Conservation (phyloP, 2,329 filamentous ascomycete species). For the Ophiostoma novo-ulmi region DNA sequence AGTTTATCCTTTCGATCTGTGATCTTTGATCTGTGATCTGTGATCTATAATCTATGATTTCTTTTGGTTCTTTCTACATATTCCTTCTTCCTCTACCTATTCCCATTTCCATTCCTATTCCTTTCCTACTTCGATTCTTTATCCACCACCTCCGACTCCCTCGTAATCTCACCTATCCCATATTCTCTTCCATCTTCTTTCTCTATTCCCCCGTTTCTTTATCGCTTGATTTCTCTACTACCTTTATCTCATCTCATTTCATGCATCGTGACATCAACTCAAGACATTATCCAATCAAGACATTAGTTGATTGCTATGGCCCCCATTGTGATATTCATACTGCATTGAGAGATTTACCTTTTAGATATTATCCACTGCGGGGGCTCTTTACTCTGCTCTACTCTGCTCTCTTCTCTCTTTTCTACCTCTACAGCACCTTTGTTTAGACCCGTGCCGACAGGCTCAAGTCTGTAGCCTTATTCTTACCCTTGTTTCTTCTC, state of each 20-base stretch:
- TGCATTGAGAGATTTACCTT: neutral
- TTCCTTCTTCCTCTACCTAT: neutral
- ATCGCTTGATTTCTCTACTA: neutral
- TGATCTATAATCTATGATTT: neutral
- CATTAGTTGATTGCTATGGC: neutral
- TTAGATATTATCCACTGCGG: neutral
- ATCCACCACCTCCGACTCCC: neutral
- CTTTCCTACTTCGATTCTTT: neutral
- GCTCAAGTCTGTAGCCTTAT: neutral
- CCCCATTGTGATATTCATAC: neutral
- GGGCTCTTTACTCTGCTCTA: neutral
- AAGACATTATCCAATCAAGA: neutral
- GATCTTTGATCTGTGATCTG: neutral
- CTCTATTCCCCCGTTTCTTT: neutral
- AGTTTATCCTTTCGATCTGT: neutral
- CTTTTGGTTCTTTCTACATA: neutral
- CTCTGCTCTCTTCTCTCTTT: neutral
- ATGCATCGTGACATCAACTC: conserved; percentile 4
- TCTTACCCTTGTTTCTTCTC: neutral
- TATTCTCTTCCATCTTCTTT: neutral
- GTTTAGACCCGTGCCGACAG: too few species aligned
- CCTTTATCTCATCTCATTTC: neutral
- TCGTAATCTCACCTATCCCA: conserved; percentile 7
- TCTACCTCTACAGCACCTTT: neutral
- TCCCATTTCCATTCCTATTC: neutral